phyloP scores from a whole-genome alignment of 1,284 basidiomycete genomes.

The Ustilago xerochloae region DNA sequence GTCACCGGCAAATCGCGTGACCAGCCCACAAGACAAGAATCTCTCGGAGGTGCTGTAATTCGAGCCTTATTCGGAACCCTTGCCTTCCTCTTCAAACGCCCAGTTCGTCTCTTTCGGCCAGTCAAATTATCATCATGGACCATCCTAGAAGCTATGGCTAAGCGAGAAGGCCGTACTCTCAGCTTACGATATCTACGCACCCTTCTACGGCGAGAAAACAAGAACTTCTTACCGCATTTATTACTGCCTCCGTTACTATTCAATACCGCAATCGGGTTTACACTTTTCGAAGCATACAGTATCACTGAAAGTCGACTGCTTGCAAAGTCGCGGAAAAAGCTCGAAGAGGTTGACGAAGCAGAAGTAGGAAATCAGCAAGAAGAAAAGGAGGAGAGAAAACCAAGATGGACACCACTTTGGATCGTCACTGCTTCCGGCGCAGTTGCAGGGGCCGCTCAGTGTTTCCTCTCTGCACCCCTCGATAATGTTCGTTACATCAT shows the following conservation, averaged over 20 bases:
- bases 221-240: slow-evolving; percentile 48
- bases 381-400: slow-evolving; percentile 2
- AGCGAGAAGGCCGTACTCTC: slow-evolving; percentile 65
- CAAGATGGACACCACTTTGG: slow-evolving; percentile 54
- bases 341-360: neutral
- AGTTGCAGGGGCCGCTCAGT: slow-evolving; percentile 69
- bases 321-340: slow-evolving; percentile 6
- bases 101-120: slow-evolving; percentile 68
- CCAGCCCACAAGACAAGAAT: slow-evolving; percentile 45
- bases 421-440: slow-evolving; percentile 65
- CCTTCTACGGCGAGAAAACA: slow-evolving; percentile 63
- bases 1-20: slow-evolving; percentile 12
- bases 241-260: slow-evolving; percentile 67
- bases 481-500: slow-evolving; percentile 70
- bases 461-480: slow-evolving; percentile 69
- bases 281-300: slow-evolving; percentile 67
- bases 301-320: slow-evolving; percentile 55
- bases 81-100: slow-evolving; percentile 69
- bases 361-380: neutral
- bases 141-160: slow-evolving; percentile 68
- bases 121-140: slow-evolving; percentile 68
- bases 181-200: slow-evolving; percentile 65
- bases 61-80: slow-evolving; percentile 66
- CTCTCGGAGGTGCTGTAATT: slow-evolving; percentile 57
- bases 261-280: slow-evolving; percentile 68